Conservation (phyloP, 306 rosid genomes). For the Quercus wislizeni region DNA sequence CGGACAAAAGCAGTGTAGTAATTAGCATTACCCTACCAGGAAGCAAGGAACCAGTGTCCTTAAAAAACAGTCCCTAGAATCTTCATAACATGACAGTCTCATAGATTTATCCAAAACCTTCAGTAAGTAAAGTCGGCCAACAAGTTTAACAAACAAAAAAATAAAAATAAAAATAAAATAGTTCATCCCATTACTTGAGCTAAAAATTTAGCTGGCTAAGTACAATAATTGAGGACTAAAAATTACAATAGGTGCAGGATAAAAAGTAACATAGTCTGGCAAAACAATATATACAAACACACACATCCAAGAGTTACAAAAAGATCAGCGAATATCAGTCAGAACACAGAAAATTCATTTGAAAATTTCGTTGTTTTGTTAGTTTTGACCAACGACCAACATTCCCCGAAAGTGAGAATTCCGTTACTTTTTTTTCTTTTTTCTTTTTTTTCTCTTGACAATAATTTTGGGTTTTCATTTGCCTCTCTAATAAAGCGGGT, state of each 20-base stretch:
- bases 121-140: background rate
- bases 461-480: slow-evolving; percentile 23
- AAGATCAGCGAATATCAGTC: slow-evolving; percentile 32
- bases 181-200: background rate
- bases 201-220: background rate
- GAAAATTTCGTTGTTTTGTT: slow-evolving; percentile 52
- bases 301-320: background rate
- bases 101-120: background rate
- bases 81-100: slow-evolving; percentile 23
- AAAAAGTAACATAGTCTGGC: slow-evolving; percentile 27
- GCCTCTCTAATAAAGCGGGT: slow-evolving; percentile 4
- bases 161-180: background rate
- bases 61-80: background rate
- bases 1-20: too few relatives aligned
- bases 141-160: background rate
- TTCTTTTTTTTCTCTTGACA: slow-evolving; percentile 10
- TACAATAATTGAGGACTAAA: background rate
- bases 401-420: slow-evolving; percentile 33
- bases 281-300: slow-evolving; percentile 7
- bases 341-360: slow-evolving; percentile 46
- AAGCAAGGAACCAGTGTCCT: slow-evolving; percentile 15
- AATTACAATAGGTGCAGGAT: slow-evolving; percentile 32
- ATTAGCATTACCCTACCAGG: slow-evolving; percentile 23
- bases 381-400: slow-evolving; percentile 51
- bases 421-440: background rate